These are phyloP conservation scores for Hyphopichia buzzinii DNA, from an alignment of 1,139 yeast species.

Conservation along the genomic window DNA sequence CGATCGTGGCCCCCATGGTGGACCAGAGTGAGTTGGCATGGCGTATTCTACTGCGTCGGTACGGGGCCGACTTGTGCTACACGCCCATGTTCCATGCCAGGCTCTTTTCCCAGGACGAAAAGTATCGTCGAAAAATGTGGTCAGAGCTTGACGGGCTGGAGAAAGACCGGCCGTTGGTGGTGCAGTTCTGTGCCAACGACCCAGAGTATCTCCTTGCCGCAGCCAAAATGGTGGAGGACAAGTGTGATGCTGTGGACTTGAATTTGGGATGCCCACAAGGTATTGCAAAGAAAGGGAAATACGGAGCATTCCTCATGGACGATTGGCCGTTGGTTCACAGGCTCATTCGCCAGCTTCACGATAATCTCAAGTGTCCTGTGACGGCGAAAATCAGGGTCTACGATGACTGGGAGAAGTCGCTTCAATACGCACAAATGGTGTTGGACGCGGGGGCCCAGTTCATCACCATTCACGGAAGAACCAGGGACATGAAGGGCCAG, in stretches of 20 bases:
- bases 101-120: conserved; percentile 78
- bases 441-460: conserved; percentile 94
- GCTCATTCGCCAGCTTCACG: conserved; percentile 71
- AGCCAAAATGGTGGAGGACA: conserved; percentile 72
- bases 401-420: conserved; percentile 79
- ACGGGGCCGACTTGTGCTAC: conserved; percentile 92
- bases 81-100: conserved; percentile 98
- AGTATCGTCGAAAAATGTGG: conserved; percentile 79
- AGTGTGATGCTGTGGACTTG: conserved; percentile 94
- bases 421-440: conserved; percentile 89
- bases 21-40: conserved; percentile 96
- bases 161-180: conserved; percentile 78
- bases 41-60: conserved; percentile 80
- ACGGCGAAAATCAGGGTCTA: conserved; percentile 94
- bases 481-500: conserved; percentile 97
- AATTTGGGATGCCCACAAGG: conserved; percentile 98
- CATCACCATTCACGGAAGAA: conserved; percentile 91
- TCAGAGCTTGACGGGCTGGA: conserved; percentile 66
- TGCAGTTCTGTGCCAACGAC: conserved; percentile 96
- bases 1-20: conserved; percentile 97
- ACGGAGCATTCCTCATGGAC: conserved; percentile 95
- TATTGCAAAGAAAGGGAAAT: conserved; percentile 89
- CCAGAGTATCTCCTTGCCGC: conserved; percentile 81
- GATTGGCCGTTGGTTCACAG: conserved; percentile 85
- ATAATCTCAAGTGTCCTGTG: conserved; percentile 76